Evolutionary conservation across 2,329 filamentous ascomycete species (phyloP).

Genomic region (Fusarium sp.): DNA sequence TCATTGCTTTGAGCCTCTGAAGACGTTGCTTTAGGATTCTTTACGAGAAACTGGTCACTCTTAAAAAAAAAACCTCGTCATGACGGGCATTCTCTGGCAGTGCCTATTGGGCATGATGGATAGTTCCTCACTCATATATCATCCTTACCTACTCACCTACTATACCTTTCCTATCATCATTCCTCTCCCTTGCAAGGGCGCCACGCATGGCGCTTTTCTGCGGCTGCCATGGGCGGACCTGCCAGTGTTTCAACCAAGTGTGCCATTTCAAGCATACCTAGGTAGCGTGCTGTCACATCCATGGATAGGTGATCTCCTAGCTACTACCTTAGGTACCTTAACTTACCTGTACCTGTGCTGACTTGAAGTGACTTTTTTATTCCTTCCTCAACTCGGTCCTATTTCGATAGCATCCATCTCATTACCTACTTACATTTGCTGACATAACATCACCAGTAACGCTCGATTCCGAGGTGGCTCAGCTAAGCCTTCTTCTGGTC

Average conservation of each 20-base stretch:
- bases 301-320: neutral
- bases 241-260: conserved; percentile 32
- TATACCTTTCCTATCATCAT: neutral
- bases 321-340: neutral
- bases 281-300: conserved; percentile 33
- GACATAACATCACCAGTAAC: conserved; percentile 54
- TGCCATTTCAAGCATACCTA: conserved; percentile 32
- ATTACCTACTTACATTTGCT: neutral
- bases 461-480: conserved; percentile 66
- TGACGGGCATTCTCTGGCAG: neutral
- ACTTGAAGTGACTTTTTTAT: neutral
- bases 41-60: neutral
- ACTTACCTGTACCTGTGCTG: neutral
- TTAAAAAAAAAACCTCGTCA: neutral
- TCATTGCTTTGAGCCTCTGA: neutral
- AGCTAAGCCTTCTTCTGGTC: conserved; percentile 58
- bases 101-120: neutral
- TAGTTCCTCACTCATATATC: conserved; percentile 9
- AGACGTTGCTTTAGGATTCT: neutral
- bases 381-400: conserved; percentile 6
- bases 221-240: conserved; percentile 18
- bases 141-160: neutral
- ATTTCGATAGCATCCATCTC: neutral
- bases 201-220: conserved; percentile 27
- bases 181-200: conserved; percentile 15